Evolutionary conservation across 352 stramenopile species (phyloP).

Genomic region (Phytophthora pistaciae): DNA sequence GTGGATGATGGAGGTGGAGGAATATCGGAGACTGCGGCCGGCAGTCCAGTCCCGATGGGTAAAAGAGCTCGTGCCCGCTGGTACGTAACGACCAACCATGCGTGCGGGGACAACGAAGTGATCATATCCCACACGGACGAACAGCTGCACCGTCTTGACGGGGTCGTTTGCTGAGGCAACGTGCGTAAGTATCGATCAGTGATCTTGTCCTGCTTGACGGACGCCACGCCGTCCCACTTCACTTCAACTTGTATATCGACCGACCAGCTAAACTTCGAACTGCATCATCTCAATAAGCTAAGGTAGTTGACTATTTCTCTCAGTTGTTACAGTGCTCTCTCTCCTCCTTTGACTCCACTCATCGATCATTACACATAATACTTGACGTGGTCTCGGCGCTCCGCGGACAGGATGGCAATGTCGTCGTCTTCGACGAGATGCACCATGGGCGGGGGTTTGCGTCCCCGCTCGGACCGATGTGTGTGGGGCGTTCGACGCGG

Average conservation of each 20-base stretch:
- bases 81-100: constrained; percentile 6
- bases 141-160: constrained; percentile 3
- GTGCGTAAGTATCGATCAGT: background rate
- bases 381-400: constrained; percentile 26
- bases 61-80: constrained; percentile 14
- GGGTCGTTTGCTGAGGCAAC: constrained; percentile 18
- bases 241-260: constrained; percentile 6
- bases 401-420: constrained; percentile 36
- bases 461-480: constrained; percentile 6
- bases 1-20: constrained; percentile 1
- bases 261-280: background rate
- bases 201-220: background rate
- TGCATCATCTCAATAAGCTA: constrained; percentile 1
- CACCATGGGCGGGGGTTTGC: constrained; percentile 16
- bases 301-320: constrained; percentile 20
- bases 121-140: constrained; percentile 10
- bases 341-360: constrained; percentile 1
- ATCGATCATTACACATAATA: constrained; percentile 27
- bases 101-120: constrained; percentile 28
- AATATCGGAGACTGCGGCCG: constrained; percentile 25
- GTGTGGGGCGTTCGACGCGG: background rate
- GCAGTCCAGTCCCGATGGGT: background rate
- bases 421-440: constrained; percentile 33
- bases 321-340: constrained; percentile 26
- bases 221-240: background rate